Percentiles rank a stretch among this genome's conserved stretches.
phyloP scores from a whole-genome alignment of 208 protist species.

The Wallacemonas sp. region DNA sequence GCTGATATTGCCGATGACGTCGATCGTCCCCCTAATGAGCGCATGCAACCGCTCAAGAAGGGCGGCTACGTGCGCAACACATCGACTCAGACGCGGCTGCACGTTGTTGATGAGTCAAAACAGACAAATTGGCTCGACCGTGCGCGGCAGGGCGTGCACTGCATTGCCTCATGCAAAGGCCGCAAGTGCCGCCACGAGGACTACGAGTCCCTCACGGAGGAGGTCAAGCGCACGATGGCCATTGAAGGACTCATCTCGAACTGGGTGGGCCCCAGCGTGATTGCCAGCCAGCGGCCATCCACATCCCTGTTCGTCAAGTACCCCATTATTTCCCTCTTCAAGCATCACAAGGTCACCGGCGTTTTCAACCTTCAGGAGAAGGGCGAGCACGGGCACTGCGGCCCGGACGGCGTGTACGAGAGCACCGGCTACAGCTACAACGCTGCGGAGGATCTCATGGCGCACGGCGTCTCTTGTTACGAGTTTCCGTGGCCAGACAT shows the following conservation, averaged over 20 bases:
- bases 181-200: constrained; percentile 79
- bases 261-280: constrained; percentile 82
- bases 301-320: constrained; percentile 88
- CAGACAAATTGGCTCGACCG: constrained; percentile 75
- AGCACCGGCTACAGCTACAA: constrained; percentile 90
- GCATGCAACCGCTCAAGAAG: constrained; percentile 19
- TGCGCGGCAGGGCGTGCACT: constrained; percentile 72
- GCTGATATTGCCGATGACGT: constrained; percentile 33
- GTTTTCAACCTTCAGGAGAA: constrained; percentile 92
- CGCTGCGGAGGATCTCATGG: constrained; percentile 85
- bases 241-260: constrained; percentile 89
- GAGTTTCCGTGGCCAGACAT: constrained; percentile 93
- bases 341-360: constrained; percentile 66
- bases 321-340: constrained; percentile 84
- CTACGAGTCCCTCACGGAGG: constrained; percentile 60
- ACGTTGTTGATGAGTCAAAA: constrained; percentile 70
- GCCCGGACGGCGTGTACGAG: constrained; percentile 83
- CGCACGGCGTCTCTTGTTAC: constrained; percentile 85
- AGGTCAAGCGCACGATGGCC: constrained; percentile 52
- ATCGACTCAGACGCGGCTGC: constrained; percentile 32
- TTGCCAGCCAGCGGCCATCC: constrained; percentile 87
- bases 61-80: constrained; percentile 27
- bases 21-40: constrained; percentile 40
- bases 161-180: constrained; percentile 82
- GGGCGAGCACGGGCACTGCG: constrained; percentile 91